Conservation (phyloP, 176 grass and related monocot species). For the Avena insularis region DNA sequence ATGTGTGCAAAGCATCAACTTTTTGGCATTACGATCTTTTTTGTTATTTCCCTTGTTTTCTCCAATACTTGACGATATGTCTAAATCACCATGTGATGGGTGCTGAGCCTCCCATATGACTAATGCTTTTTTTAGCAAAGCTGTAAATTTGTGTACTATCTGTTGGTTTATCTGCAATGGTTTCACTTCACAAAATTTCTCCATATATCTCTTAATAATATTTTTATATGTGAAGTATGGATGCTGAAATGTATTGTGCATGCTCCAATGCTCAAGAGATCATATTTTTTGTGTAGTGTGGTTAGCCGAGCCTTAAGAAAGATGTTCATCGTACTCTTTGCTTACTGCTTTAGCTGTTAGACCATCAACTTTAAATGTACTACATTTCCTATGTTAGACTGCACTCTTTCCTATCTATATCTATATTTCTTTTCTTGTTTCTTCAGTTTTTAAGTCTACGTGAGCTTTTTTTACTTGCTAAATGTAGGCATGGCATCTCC, state of each 20-base stretch:
- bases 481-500: conserved; percentile 91
- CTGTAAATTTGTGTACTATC: conserved; percentile 29
- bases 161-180: conserved; percentile 19
- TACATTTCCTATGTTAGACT: conserved; percentile 32
- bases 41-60: not conserved
- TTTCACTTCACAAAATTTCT: not conserved
- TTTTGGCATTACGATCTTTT: not conserved
- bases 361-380: not conserved
- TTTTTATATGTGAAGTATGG: conserved; percentile 9
- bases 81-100: not conserved
- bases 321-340: conserved; percentile 12
- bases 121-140: not conserved
- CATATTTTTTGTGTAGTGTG: not conserved
- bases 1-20: not conserved
- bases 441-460: conserved; percentile 24
- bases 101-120: not conserved
- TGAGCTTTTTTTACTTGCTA: conserved; percentile 28
- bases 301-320: not conserved
- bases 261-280: conserved; percentile 7
- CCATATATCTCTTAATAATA: conserved; percentile 7
- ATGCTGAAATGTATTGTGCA: not conserved
- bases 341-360: not conserved
- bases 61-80: not conserved
- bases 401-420: conserved; percentile 32
- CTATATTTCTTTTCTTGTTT: conserved; percentile 30